phyloP scores from a whole-genome alignment of 2,329 filamentous ascomycete genomes.

The Balansia obtecta region DNA sequence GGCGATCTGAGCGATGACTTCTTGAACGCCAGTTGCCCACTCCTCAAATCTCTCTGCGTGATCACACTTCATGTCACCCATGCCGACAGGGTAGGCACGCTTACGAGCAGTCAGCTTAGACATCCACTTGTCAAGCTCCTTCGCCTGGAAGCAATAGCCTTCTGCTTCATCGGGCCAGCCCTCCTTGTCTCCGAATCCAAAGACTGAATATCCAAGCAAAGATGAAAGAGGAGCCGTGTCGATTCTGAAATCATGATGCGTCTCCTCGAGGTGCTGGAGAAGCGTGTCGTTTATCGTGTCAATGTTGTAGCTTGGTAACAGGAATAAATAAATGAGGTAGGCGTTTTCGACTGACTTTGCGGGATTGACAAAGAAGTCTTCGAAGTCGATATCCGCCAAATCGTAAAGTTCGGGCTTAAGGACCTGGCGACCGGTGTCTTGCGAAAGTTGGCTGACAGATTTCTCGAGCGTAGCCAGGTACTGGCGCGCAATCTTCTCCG shows the following conservation, averaged over 20 bases:
- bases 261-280: constrained; percentile 77
- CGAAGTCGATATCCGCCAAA: constrained; percentile 76
- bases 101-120: constrained; percentile 82
- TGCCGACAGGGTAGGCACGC: constrained; percentile 76
- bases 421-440: constrained; percentile 26
- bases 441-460: constrained; percentile 37
- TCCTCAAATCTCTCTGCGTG: constrained; percentile 54
- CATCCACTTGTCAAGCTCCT: constrained; percentile 90
- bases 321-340: constrained; percentile 68
- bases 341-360: constrained; percentile 47
- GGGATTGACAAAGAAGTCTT: constrained; percentile 77
- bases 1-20: constrained; percentile 54
- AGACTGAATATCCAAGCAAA: constrained; percentile 79
- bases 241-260: constrained; percentile 92
- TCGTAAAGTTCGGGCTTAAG: constrained; percentile 57
- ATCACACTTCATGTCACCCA: constrained; percentile 75
- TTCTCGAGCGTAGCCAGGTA: constrained; percentile 44
- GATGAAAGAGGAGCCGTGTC: constrained; percentile 71
- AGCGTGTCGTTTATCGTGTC: constrained; percentile 85
- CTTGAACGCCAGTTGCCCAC: constrained; percentile 65
- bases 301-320: constrained; percentile 89
- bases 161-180: constrained; percentile 86
- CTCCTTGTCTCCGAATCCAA: constrained; percentile 83
- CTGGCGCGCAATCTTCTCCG: constrained; percentile 57
- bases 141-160: constrained; percentile 87